Percentiles rank a stretch among this genome's conserved stretches.
Conservation (phyloP, 257 asterid genomes). For the Misopates orontium region DNA sequence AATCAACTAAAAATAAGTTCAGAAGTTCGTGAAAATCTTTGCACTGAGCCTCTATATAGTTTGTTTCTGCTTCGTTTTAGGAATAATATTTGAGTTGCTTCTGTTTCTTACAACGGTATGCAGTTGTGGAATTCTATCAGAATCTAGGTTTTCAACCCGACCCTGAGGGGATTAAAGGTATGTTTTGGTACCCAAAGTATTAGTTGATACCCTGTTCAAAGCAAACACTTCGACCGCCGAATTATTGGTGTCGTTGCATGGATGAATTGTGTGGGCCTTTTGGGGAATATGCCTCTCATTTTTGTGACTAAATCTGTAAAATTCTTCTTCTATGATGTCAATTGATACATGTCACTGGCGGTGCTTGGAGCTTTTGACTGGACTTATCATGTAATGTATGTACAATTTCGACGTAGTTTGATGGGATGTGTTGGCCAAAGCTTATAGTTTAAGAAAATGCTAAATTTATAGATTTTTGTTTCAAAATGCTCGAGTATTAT, state of each 20-base stretch:
- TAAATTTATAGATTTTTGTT: neutral
- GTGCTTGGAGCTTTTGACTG: neutral
- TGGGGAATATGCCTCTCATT: conserved; percentile 5
- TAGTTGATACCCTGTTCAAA: conserved; percentile 27
- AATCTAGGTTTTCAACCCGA: conserved; percentile 88
- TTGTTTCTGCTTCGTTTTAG: too few relatives aligned
- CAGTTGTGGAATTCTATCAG: conserved; percentile 89
- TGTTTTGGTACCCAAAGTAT: conserved; percentile 96
- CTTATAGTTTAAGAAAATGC: neutral
- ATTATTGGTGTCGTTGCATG: too few relatives aligned
- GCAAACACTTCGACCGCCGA: conserved; percentile 8
- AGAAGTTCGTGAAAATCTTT: neutral
- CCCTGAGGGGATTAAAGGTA: conserved; percentile 97
- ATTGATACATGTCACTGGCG: conserved; percentile 11
- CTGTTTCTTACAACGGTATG: conserved; percentile 31
- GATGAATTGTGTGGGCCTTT: neutral
- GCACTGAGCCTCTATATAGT: too few relatives aligned
- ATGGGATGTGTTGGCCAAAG: neutral
- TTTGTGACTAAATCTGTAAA: neutral
- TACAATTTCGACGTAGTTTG: conserved; percentile 5
- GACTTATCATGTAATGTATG: conserved; percentile 21
- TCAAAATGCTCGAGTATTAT: neutral
- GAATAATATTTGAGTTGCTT: neutral
- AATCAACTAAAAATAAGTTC: neutral
- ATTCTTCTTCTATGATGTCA: conserved; percentile 12